Base-by-base conservation (phyloP, 345 rosid genomes). In the Ceriops decandra region DNA sequence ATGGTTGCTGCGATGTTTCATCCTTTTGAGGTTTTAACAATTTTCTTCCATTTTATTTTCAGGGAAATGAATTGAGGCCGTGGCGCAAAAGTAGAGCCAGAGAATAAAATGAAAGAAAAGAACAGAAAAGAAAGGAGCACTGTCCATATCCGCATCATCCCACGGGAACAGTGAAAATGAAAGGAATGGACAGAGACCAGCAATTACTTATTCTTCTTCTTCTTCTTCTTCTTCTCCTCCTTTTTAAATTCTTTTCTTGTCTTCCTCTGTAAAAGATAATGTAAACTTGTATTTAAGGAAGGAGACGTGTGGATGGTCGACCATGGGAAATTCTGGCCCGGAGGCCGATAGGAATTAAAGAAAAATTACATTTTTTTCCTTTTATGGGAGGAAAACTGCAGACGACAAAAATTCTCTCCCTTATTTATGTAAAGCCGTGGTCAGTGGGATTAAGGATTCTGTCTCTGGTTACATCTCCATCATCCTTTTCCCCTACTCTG, bases 21-120 rank as follows among this genome's bases (percentile, higher is more conserved):
- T 6, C 26, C 5, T 56, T 15, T 56, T 56, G 68, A 36, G 66
- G 68, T 75, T 70, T 76, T 80, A 20, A 49, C 51, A 20, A 60
- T 46, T 51, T 28, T 52, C 47, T 38, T 6, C 38, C 26, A 7
- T 77, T 65, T 73, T 46, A 47, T 62, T 72, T 71, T 24, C 80
- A 84, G 85, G 82, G 64, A 81, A 81, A 71, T 81, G 68, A 81
- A 67, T 36, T 52, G 75, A 69, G 52, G 71, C 22, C 26, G 8
- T 16, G 63, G 70, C 66, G 38, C 64, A 46, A 22, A 56, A 32
- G 72, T 24, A 42, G 30, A 56, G 59, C 59, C 30, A 22, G 30
- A n/a, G 7, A 31, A 27, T 16, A 24, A 6, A 16, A 60, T 5
- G 24, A 26, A 58, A 68, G n/a, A 57, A 35, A 52, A 72, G 32